Evolutionary conservation across 192 early-diverging fungal species (phyloP).

Genomic region (Coemansia aciculifera): DNA sequence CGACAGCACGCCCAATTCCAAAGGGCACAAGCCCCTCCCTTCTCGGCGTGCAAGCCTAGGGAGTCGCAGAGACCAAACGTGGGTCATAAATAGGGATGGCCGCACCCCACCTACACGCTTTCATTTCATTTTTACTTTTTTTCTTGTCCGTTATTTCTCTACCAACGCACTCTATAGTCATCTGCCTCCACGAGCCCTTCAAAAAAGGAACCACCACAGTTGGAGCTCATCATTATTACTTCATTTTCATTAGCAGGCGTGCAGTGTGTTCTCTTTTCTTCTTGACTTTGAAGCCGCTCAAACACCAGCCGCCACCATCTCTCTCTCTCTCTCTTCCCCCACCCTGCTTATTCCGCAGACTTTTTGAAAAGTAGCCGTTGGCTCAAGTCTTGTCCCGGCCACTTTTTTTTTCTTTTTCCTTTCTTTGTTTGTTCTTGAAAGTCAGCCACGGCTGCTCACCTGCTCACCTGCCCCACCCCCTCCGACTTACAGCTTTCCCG

Average conservation of each 20-base stretch:
- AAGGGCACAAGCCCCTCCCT: neutral
- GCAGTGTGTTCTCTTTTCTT: neutral
- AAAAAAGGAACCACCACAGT: neutral
- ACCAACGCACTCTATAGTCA: neutral
- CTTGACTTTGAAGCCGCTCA: neutral
- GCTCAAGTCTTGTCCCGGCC: neutral
- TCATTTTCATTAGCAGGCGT: slow-evolving; percentile 8
- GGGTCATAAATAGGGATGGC: slow-evolving; percentile 5
- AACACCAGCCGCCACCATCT: neutral
- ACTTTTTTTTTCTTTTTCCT: neutral
- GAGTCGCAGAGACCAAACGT: neutral
- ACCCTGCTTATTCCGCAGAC: slow-evolving; percentile 13
- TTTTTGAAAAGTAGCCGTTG: slow-evolving; percentile 11
- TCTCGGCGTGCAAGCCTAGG: neutral
- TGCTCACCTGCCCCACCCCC: neutral
- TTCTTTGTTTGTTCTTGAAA: slow-evolving; percentile 13
- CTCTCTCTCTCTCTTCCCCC: neutral
- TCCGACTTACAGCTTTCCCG: slow-evolving; percentile 4
- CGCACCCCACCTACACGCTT: neutral
- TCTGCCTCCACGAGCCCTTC: neutral
- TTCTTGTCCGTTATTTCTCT: neutral
- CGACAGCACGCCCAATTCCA: slow-evolving; percentile 3
- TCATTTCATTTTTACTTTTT: neutral
- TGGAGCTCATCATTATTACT: neutral
- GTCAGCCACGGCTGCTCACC: neutral